Conservation (phyloP, 768 basidiomycete genomes). For the Coprinellus micaceus region DNA sequence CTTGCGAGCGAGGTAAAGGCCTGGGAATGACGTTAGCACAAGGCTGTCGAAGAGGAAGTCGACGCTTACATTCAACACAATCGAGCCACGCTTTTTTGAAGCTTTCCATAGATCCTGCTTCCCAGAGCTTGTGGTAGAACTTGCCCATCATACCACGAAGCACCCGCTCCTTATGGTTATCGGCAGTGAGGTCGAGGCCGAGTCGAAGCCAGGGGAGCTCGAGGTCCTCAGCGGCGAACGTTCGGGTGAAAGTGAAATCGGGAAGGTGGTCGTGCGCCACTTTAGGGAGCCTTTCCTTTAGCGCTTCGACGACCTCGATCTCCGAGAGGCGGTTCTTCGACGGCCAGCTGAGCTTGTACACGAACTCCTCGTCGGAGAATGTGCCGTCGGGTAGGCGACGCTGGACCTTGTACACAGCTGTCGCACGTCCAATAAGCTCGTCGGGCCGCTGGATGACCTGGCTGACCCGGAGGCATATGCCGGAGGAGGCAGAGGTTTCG, state of each 20-base stretch:
- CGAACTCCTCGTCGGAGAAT: neutral
- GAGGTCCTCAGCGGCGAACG: neutral
- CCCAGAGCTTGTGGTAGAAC: conserved; percentile 20
- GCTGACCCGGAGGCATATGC: neutral
- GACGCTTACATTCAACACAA: conserved; percentile 27
- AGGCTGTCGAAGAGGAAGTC: neutral
- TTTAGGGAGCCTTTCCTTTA: neutral
- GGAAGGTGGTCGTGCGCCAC: neutral
- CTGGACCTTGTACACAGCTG: neutral
- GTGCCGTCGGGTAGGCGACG: neutral
- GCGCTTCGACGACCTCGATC: neutral
- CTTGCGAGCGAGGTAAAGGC: conserved; percentile 21
- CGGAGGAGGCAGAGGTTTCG: neutral
- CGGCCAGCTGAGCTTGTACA: neutral
- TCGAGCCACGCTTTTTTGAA: conserved; percentile 27
- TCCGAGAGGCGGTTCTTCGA: neutral
- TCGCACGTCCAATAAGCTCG: neutral
- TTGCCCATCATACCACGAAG: conserved; percentile 2
- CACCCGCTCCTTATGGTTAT: no score
- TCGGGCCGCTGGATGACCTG: neutral
- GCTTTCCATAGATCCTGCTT: conserved; percentile 17
- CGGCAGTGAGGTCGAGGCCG: no score
- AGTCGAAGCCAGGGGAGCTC: neutral
- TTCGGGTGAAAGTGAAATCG: neutral
- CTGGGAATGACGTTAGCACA: conserved; percentile 1